phyloP scores from a whole-genome alignment of 345 rosid genomes.

The Combretum micranthum region DNA sequence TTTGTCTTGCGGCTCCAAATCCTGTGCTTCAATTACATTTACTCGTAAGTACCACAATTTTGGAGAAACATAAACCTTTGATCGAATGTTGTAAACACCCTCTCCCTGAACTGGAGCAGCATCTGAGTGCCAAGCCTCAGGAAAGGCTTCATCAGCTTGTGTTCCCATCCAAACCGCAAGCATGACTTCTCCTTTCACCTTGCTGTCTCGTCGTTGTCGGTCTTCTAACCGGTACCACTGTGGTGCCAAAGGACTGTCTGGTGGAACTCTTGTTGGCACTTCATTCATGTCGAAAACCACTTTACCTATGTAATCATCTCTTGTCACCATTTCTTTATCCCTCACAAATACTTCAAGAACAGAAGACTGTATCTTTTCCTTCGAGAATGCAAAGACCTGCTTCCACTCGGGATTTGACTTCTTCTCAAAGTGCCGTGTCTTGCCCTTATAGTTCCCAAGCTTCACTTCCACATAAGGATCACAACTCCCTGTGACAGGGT shows the following conservation, averaged over 20 bases:
- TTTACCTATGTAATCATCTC: slow-evolving; percentile 77
- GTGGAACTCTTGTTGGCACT: slow-evolving; percentile 93
- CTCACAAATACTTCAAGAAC: slow-evolving; percentile 64
- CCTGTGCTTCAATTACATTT: slow-evolving; percentile 90
- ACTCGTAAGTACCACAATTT: slow-evolving; percentile 84
- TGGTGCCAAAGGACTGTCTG: slow-evolving; percentile 93
- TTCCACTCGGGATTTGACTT: slow-evolving; percentile 72
- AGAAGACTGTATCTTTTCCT: slow-evolving; percentile 76
- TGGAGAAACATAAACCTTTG: slow-evolving; percentile 88
- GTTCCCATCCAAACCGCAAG: slow-evolving; percentile 97
- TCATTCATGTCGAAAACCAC: slow-evolving; percentile 84
- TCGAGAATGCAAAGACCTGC: slow-evolving; percentile 84
- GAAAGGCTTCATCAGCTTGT: slow-evolving; percentile 92
- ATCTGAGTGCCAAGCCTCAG: slow-evolving; percentile 90
- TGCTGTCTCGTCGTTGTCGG: slow-evolving; percentile 44
- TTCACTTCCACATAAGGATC: slow-evolving; percentile 85
- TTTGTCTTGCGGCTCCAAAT: slow-evolving; percentile 57
- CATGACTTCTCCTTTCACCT: slow-evolving; percentile 77
- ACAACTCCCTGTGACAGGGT: slow-evolving; percentile 51
- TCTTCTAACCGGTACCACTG: slow-evolving; percentile 82
- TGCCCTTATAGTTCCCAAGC: slow-evolving; percentile 83
- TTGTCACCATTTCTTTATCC: slow-evolving; percentile 65
- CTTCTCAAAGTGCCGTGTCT: slow-evolving; percentile 74
- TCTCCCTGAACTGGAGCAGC: slow-evolving; percentile 77
- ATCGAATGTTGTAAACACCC: slow-evolving; percentile 61